phyloP scores from a whole-genome alignment of 257 asterid species.

The Nicotiana tomentosiformis region DNA sequence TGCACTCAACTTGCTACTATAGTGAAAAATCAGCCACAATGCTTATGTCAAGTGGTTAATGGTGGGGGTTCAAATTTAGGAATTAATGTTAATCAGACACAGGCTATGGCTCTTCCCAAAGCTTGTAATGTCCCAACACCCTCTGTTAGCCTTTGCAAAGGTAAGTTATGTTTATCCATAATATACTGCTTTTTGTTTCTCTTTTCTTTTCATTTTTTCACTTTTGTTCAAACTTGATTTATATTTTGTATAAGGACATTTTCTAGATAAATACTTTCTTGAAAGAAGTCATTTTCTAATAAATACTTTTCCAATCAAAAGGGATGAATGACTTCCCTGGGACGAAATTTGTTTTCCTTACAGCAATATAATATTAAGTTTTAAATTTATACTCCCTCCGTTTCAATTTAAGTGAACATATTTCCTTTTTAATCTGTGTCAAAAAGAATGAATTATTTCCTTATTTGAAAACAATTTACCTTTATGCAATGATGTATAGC shows the following conservation, averaged over 20 bases:
- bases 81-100: conserved; percentile 41
- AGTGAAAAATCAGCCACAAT: conserved; percentile 40
- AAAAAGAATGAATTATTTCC: too few species aligned
- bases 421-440: too few species aligned
- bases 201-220: too few species aligned
- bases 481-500: too few species aligned
- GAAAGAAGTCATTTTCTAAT: too few species aligned
- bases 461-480: too few species aligned
- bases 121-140: conserved; percentile 54
- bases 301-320: background rate
- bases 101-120: conserved; percentile 43
- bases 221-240: background rate
- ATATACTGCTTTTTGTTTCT: background rate
- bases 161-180: conserved; percentile 12
- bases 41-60: conserved; percentile 41
- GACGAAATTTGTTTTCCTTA: too few species aligned
- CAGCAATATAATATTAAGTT: too few species aligned
- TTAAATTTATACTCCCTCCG: too few species aligned
- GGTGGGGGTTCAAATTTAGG: conserved; percentile 35
- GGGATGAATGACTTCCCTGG: background rate
- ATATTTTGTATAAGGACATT: background rate
- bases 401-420: too few species aligned
- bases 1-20: conserved; percentile 44
- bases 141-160: conserved; percentile 38
- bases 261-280: too few species aligned